A percentile compares a stretch with the other conserved stretches of the same genome.
Conservation (phyloP, 202 grass and related monocot genomes). For the Saccharum hybrid region DNA sequence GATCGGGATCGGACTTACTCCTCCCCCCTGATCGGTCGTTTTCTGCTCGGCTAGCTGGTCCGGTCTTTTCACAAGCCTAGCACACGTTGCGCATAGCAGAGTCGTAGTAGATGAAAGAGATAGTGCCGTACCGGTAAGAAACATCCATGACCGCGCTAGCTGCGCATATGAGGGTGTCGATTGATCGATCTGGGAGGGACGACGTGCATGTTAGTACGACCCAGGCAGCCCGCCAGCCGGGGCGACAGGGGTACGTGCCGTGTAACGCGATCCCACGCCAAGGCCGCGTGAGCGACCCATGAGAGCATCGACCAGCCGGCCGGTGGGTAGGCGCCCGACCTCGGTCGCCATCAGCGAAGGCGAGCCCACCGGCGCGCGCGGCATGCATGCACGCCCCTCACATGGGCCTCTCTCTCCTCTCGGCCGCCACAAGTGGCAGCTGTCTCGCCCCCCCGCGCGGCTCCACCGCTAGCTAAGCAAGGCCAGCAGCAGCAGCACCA, state of each 20-base stretch:
- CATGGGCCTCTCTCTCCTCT: conserved; percentile 28
- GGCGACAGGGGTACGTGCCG: conserved; percentile 46
- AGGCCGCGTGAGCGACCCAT: conserved; percentile 14
- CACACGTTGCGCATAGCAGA: too few relatives aligned
- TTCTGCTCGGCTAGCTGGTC: conserved; percentile 15
- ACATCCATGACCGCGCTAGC: neutral
- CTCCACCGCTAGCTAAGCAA: neutral
- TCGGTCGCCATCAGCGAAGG: conserved; percentile 28
- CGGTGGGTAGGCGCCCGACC: conserved; percentile 22
- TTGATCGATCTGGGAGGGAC: neutral
- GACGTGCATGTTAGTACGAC: neutral
- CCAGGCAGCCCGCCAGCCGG: neutral
- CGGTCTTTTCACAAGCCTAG: neutral
- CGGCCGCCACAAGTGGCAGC: conserved; percentile 38
- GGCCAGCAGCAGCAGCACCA: neutral
- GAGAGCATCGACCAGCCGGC: neutral
- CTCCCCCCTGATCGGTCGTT: too few relatives aligned
- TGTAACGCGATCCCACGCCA: conserved; percentile 48
- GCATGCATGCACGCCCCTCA: conserved; percentile 23
- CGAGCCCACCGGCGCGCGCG: neutral
- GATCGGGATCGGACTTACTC: too few relatives aligned
- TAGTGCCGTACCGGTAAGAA: neutral
- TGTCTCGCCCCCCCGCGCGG: neutral
- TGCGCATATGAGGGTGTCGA: neutral
- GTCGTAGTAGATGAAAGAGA: neutral